Evolutionary conservation across 75 land plant species (phyloP), one percentile per base, ranked within the genome.

Genomic region (Ceratopteris richardii): DNA sequence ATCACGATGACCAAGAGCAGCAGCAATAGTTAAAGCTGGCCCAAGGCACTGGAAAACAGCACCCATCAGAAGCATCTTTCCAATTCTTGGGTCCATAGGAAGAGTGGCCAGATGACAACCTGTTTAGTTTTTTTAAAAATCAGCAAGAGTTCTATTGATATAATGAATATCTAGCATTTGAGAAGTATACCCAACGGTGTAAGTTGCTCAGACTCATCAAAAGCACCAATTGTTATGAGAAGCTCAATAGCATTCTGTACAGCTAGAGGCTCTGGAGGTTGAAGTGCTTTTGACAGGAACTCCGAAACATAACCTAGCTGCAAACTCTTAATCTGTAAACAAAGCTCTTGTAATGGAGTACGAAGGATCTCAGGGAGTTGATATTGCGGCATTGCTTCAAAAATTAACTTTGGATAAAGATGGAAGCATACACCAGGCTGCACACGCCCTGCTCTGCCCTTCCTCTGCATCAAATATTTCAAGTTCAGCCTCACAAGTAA

Each of bases 391-490:
- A 90, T 86, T 17, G 85, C 82, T 63, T 86, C 86, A 66, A 84
- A 78, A 26, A 95, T 73, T 7, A 90, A 17, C 65, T 84, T 90
- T 44, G 99, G 99, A 65, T 95, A 95, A 20, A 95, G 57, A 50
- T 86, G 95, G 66, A 74, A 95, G 65, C 97, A 95, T 53, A 87
- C 73, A 22, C 99, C 99, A 66, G 99, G 81, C 62, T 78, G 88
- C 18, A 95, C 97, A 74, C 99, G 95, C 14, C 97, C 99, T 37
- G 99, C 91, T 68, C 99, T 80, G 21, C 99, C 99, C 60, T 92
- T 60, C 62, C 99, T 90, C 99, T 95, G 76, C 62, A 71, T 20
- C 9, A 9, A 33, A 33, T 33, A 33, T n/a, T n/a, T n/a, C n/a
- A n/a, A n/a, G n/a, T n/a, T n/a, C n/a, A n/a, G n/a, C n/a, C n/a